Base-by-base conservation (phyloP, 805 yeast genomes). In the Metschnikowia lunata region DNA sequence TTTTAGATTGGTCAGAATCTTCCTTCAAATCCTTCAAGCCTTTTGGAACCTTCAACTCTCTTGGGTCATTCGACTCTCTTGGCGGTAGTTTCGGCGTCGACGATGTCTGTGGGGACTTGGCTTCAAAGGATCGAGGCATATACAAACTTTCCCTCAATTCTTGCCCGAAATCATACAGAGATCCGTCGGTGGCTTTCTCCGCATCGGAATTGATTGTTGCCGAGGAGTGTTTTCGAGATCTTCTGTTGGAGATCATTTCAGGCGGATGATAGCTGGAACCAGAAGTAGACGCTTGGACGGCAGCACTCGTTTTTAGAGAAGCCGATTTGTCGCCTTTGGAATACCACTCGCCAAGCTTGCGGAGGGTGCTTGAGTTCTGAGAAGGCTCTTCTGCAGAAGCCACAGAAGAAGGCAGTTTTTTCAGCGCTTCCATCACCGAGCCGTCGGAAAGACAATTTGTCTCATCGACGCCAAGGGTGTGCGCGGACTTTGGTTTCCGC, bases 301-400 rank as follows among this genome's bases (percentile, higher is more conserved):
- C 11, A 27, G 36, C 13, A n/a, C 13, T 35, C 10, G 32, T 4
- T 18, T 43, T 43, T 10, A 44, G 26, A 9, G 45, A 29, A 3
- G 42, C 27, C 34, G 57, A 45, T 31, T 49, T 47, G 18, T 69
- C 76, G 43, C 75, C 75, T 30, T 72, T 79, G 42, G 72, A 73
- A 52, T 85, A 85, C 88, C 91, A 83, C 49, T 76, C 81, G 1
- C 85, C 86, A 7, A 85, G 60, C 54, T 79, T 84, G 29, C 42
- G 48, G 27, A 45, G 35, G 5, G 45, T 37, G 40, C 45, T 40
- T 15, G 34, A 23, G 10, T 34, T 30, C 27, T 18, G 39, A 8
- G 39, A 11, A 34, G 32, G 8, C n/a, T 13, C 14, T 10, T 28
- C 34, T 15, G 29, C 38, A 15, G 34, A 33, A 1, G 43, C 13